Base-by-base conservation (phyloP, 2,329 filamentous ascomycete genomes). In the Cryoendolithus antarcticus region DNA sequence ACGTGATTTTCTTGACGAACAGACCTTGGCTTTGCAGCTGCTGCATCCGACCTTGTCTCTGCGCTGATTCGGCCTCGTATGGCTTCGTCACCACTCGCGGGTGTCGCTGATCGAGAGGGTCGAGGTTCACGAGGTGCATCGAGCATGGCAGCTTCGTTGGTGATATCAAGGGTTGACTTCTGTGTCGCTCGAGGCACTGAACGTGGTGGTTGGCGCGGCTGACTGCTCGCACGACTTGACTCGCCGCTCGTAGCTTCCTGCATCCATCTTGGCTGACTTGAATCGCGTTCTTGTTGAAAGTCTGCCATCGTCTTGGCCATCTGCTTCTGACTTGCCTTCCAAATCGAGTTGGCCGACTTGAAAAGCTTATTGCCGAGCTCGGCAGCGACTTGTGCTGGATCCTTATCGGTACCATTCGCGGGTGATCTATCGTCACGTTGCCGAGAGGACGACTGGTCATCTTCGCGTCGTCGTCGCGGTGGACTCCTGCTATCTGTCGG, bases 251-350 rank as follows among this genome's bases (percentile, higher is more conserved):
- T 24, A 1, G 19, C 72, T 41, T 88, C 82, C 51, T 82, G 78
- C 89, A 98, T 94, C 91, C 91, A 98, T 56, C 85, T 91, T 1
- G 91, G 91, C 56, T 94, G 84, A 53, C 60, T 83, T 2, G 82
- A 71, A 54, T 94, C 86, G 19, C 70, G 72, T 53, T 93, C 86
- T 38, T 70, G 63, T 50, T 77, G 75, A 43, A 96, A 82, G 10
- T 98, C 91, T 6, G 86, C 79, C 28, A 96, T 83, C 4, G 86
- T 89, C 60, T 91, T 86, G 53, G 93, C 86, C 42, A 96, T 75
- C 57, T 85, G 88, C 62, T 94, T 98, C 55, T 88, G 85, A 0
- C 89, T 80, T 3, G 82, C 84, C 58, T 94, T 98, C 91, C 91
- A 98, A 1, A 96, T 64, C 1, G 85, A 89, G 49, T 93, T 93